Conservation (phyloP, 108 stramenopile genomes). For the Cyclostephanos tholiformis region DNA sequence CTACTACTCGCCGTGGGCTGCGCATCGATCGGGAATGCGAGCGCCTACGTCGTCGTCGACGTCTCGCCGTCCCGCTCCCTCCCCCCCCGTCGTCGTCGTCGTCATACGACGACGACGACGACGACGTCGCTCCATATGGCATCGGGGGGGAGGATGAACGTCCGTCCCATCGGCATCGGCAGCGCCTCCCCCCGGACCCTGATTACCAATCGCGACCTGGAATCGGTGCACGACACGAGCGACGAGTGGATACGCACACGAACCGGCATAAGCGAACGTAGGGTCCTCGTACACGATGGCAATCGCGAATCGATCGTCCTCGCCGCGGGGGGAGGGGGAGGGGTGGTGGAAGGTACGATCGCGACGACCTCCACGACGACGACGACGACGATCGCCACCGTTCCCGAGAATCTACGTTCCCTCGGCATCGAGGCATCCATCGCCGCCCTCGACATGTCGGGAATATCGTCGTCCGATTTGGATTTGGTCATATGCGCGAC, state of each 20-base stretch:
- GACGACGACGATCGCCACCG: background rate
- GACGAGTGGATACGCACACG: constrained; percentile 96
- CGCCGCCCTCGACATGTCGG: constrained; percentile 80
- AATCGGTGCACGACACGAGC: constrained; percentile 89
- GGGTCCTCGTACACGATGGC: constrained; percentile 63
- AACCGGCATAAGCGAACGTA: constrained; percentile 90
- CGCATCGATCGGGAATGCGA: background rate
- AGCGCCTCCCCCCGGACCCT: constrained; percentile 70
- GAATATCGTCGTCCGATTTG: constrained; percentile 69
- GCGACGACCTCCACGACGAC: background rate
- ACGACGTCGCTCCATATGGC: constrained; percentile 18
- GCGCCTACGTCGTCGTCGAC: background rate
- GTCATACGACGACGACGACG: background rate
- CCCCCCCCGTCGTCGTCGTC: background rate
- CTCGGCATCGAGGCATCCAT: constrained; percentile 60
- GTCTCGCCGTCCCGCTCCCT: background rate
- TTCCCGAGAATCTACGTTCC: constrained; percentile 50
- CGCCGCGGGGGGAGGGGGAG: background rate
- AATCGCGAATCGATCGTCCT: constrained; percentile 18
- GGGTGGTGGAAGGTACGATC: background rate
- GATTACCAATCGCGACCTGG: constrained; percentile 88
- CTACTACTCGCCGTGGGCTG: constrained; percentile 9
- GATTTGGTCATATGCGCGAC: constrained; percentile 92
- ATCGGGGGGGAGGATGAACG: constrained; percentile 49
- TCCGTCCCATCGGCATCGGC: constrained; percentile 88